Evolutionary conservation across 257 asterid genomes (phyloP), one percentile per base, ranked within the genome.

Genomic region (Lantana camara): DNA sequence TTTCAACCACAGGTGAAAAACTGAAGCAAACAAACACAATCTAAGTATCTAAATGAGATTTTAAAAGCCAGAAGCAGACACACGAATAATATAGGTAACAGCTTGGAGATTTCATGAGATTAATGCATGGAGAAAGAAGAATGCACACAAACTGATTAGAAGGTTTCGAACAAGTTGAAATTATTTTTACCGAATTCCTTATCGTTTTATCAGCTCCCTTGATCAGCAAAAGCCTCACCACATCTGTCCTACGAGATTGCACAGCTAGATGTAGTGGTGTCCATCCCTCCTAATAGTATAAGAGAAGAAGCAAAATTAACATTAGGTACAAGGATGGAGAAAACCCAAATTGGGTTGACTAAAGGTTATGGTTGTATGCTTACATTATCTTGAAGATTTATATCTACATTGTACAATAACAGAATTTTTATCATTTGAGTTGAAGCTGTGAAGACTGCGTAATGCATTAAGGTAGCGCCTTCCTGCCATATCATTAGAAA

Each of bases 391-490:
- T 75, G 91, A 68, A 72, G 82, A 61, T 93, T 93, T 48, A 90
- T 76, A 74, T 85, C 94, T 21, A 93, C 94, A 55, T 90, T 87
- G 72, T 93, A 93, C 78, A 93, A 67, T 30, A 93, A 80, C 49
- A 93, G 79, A 57, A 93, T 82, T 75, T 90, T 93, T 79, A 87
- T 87, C 99, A 93, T 90, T 71, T 79, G 95, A 77, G 71, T 79
- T 38, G 99, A 93, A 21, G 95, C 89, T 52, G 89, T 57, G 17
- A 80, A 83, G 34, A 87, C 97, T 56, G 97, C 96, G 77, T 87
- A 93, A 76, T 93, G 99, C 91, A 93, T 72, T 79, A 93, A 85
- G 44, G 96, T 83, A 41, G 97, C 99, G 42, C 92, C 95, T 1
- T 79, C 94, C 98, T 93, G 96, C 73, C 47, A 58, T 68, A 57